phyloP scores from a whole-genome alignment of 441 rosid species.

The Adansonia grandidieri region DNA sequence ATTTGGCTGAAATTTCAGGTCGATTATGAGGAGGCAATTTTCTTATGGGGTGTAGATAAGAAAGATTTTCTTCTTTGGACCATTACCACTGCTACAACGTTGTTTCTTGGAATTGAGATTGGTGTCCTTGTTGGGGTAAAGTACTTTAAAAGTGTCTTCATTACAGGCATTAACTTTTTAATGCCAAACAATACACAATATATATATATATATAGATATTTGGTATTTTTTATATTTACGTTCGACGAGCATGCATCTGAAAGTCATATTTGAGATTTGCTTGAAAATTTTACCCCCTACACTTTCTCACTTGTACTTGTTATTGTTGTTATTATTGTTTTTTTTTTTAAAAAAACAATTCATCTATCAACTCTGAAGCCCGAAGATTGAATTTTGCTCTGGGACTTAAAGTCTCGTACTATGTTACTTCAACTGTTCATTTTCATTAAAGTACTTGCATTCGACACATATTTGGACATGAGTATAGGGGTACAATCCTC shows the following conservation, averaged over 20 bases:
- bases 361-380: not conserved
- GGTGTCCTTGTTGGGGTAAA: slow-evolving; percentile 96
- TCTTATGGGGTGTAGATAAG: slow-evolving; percentile 93
- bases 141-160: slow-evolving; percentile 34
- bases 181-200: not conserved
- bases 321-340: not conserved
- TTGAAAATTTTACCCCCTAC: not conserved
- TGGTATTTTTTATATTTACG: not conserved
- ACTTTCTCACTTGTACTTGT: not conserved
- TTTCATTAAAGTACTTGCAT: no score
- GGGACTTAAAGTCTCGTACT: not conserved
- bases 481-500: no score
- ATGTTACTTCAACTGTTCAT: no score
- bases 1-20: slow-evolving; percentile 54
- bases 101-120: slow-evolving; percentile 94
- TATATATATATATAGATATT: not conserved
- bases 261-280: not conserved
- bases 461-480: no score
- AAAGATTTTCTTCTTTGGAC: slow-evolving; percentile 97
- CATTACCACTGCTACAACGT: slow-evolving; percentile 72
- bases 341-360: not conserved
- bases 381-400: not conserved
- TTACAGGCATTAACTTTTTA: not conserved
- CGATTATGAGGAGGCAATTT: slow-evolving; percentile 87
- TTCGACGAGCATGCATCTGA: not conserved